Base-by-base conservation (phyloP, 345 rosid genomes). In the Trapa bicornis region DNA sequence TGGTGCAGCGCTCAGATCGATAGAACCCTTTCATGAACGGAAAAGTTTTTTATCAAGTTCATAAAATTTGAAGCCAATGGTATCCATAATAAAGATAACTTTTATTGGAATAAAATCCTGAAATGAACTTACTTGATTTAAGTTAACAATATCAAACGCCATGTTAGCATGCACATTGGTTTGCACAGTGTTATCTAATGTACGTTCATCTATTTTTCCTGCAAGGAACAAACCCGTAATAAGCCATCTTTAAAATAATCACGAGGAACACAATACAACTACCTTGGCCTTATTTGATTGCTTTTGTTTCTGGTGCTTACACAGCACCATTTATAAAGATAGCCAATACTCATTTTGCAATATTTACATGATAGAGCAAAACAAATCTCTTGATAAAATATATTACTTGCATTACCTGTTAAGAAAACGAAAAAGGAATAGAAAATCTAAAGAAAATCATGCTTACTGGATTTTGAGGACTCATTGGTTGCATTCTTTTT, bases 401-500 rank as follows among this genome's bases (percentile, higher is more conserved):
- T 54, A n/a, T 54, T 17, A 32, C 14, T 11, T 58, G 16, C 35
- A 58, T 58, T 33, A 29, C 63, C 14, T 58, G 63, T 54, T 17
- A 17, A 54, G 32, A 41, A 41, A 37, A 43, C 13, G 0, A 12
- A n/a, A 61, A 61, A 14, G 14, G 13, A 61, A 61, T 1, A 37
- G 5, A 61, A 61, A 22, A 61, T 35, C 42, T 36, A 3, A 15
- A 39, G 17, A 63, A 63, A 37, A 38, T 10, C 17, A 42, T 42
- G 52, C 67, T 65, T 33, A 65, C 67, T 65, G 52, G 67, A 33
- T 65, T 65, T 65, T 43, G 37, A 65, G 37, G 67, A 65, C 15
- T 65, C 67, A 13, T 58, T 58, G 63, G 5, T 58, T 42, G 50
- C 35, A 13, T 65, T 65, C 36, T 47, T 65, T 42, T 65, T 65